phyloP scores from a whole-genome alignment of 2,329 filamentous ascomycete genomes.

The Ceratocystis ficicola region DNA sequence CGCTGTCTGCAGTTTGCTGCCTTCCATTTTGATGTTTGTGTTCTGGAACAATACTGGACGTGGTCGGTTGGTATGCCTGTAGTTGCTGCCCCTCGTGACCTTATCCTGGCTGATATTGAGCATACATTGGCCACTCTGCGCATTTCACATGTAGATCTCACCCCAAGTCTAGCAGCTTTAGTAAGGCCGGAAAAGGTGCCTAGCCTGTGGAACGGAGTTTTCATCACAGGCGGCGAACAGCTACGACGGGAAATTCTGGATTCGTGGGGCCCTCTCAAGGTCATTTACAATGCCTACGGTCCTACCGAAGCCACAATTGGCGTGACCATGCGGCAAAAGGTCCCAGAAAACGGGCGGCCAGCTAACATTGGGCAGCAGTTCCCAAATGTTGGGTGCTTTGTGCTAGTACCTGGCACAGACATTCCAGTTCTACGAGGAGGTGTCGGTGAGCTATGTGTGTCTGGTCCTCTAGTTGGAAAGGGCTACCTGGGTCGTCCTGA shows the following conservation, averaged over 20 bases:
- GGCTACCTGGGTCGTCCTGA: slow-evolving; percentile 73
- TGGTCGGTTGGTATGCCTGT: slow-evolving; percentile 85
- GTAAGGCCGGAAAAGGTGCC: slow-evolving; percentile 71
- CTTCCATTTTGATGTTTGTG: slow-evolving; percentile 87
- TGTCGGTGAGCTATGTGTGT: slow-evolving; percentile 79
- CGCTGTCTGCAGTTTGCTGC: slow-evolving; percentile 89
- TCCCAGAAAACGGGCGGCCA: slow-evolving; percentile 63
- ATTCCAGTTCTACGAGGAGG: slow-evolving; percentile 63
- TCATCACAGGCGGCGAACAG: slow-evolving; percentile 85
- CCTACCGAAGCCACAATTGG: slow-evolving; percentile 91
- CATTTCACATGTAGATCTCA: slow-evolving; percentile 87
- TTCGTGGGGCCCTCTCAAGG: slow-evolving; percentile 63
- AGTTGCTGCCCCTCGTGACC: slow-evolving; percentile 66
- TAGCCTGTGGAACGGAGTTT: slow-evolving; percentile 66
- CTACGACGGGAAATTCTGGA: slow-evolving; percentile 82
- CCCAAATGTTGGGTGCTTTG: slow-evolving; percentile 72
- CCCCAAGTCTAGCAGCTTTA: slow-evolving; percentile 71
- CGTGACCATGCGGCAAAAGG: slow-evolving; percentile 76
- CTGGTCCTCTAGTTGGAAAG: slow-evolving; percentile 74
- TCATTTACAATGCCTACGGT: slow-evolving; percentile 87
- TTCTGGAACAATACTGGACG: slow-evolving; percentile 89
- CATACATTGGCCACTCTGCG: slow-evolving; percentile 55
- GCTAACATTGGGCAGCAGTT: slow-evolving; percentile 84
- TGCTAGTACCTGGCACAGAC: slow-evolving; percentile 58
- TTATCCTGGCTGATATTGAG: slow-evolving; percentile 74